phyloP scores from a whole-genome alignment of 129 eudicot genomes.

The Saussurea involucrata region DNA sequence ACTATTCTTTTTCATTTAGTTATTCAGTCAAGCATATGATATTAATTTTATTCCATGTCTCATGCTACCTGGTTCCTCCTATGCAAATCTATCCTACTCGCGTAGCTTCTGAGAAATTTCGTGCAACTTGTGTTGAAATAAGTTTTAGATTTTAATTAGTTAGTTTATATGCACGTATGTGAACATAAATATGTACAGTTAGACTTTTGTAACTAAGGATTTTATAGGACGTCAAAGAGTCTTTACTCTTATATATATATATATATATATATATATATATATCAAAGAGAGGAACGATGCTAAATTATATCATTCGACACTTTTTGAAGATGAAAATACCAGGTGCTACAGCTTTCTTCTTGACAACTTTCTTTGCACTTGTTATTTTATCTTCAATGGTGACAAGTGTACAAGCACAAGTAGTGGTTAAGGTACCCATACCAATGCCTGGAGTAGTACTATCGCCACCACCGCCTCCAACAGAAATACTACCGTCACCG shows the following conservation, averaged over 20 bases:
- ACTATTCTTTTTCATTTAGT: neutral
- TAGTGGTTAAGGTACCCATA: neutral
- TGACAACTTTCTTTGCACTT: neutral
- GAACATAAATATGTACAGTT: too few species aligned
- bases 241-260: too few species aligned
- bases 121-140: too few species aligned
- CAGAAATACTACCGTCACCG: neutral
- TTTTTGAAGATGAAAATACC: neutral
- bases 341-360: slow-evolving; percentile 4
- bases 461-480: neutral
- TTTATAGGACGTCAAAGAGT: too few species aligned
- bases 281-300: neutral
- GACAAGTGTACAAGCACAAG: slow-evolving; percentile 9
- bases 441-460: neutral
- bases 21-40: neutral
- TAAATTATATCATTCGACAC: neutral
- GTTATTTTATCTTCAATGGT: neutral
- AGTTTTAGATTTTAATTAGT: too few species aligned
- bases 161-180: too few species aligned
- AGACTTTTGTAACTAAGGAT: too few species aligned
- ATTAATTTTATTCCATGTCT: neutral
- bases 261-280: neutral
- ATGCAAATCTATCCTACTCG: neutral
- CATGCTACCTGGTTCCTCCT: neutral
- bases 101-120: too few species aligned